Base-by-base conservation (phyloP, 73 alveolate species). In the Paramecium pentaurelia region DNA sequence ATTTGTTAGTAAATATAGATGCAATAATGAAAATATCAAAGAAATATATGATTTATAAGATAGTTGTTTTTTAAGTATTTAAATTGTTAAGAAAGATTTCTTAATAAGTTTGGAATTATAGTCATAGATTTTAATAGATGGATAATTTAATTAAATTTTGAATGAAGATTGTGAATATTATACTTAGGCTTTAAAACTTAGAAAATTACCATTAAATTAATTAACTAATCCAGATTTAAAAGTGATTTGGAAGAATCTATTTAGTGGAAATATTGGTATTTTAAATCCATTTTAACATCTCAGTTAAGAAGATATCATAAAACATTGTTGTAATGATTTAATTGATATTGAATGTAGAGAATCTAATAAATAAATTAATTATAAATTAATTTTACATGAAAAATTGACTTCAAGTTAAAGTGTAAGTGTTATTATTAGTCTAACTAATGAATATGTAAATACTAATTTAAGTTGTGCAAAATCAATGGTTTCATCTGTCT, bases 31-130 rank as follows among this genome's bases (percentile, higher is more conserved):
- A 0, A 64, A 64, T 6, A 75, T 75, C 20, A 47, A 47, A 49
- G 91, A 80, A 45, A 80, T 80, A 38, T 80, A 42, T 45, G 91
- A 80, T 80, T 36, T 80, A 22, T 80, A 80, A 25, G 91, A 80
- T 27, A 42, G 64, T 80, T 80, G 91, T 80, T 80, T 32, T 47
- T 44, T 80, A 14, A 80, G 75, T 10, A 25, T 80, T 49, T 25
- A 45, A 44, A 27, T 80, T 8, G 75, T 38, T 4, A 80, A 80
- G 27, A 80, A 42, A 45, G 91, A 49, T 32, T 80, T 45, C 30
- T 47, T 80, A 12, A 45, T 45, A 20, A 47, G 51, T 25, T 7
- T 80, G 9, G 75, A 80, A 80, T 80, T 80, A 27, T 6, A 80
- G 30, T 45, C 77, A 5, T 27, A 42, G 34, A 80, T 80, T 20